A percentile compares a stretch with the other conserved stretches of the same genome.
Conservation (phyloP, 2,329 filamentous ascomycete genomes). For the Botryosphaeria dothidea region DNA sequence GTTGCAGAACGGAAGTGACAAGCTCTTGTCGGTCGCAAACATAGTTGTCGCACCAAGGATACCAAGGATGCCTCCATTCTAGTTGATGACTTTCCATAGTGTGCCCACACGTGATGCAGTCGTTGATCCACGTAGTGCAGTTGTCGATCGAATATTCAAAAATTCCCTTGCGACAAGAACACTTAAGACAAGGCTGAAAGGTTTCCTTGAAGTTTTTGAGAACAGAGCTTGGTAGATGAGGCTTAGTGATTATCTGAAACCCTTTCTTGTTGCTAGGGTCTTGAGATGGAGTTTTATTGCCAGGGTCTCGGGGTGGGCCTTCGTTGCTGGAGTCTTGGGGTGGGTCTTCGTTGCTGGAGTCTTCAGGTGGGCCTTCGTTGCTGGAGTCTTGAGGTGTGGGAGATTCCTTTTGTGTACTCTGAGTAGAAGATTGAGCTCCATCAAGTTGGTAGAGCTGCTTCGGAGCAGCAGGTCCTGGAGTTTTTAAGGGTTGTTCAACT, state of each 20-base stretch:
- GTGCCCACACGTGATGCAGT: not conserved
- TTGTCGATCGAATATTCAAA: not conserved
- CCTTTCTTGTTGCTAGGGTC: not conserved
- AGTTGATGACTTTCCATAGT: not conserved
- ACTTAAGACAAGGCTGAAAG: not conserved
- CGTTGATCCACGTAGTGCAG: not conserved
- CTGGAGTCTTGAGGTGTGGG: not conserved
- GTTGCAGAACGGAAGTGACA: not conserved
- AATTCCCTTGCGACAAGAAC: not conserved
- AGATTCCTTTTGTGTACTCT: not conserved
- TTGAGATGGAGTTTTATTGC: not conserved
- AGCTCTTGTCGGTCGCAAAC: not conserved
- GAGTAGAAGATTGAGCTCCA: not conserved
- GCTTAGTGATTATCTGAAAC: not conserved
- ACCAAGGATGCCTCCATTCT: not conserved
- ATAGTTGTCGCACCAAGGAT: not conserved
- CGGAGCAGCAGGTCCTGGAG: not conserved
- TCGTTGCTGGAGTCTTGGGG: not conserved
- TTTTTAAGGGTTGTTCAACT: not conserved
- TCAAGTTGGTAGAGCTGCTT: not conserved
- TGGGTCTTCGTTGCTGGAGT: not conserved
- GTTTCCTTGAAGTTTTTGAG: not conserved
- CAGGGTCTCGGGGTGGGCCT: not conserved
- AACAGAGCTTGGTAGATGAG: not conserved
- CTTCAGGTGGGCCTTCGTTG: not conserved